Evolutionary conservation across 495 filamentous ascomycete species (phyloP).

Genomic region (Aspergillus heteromorphus): DNA sequence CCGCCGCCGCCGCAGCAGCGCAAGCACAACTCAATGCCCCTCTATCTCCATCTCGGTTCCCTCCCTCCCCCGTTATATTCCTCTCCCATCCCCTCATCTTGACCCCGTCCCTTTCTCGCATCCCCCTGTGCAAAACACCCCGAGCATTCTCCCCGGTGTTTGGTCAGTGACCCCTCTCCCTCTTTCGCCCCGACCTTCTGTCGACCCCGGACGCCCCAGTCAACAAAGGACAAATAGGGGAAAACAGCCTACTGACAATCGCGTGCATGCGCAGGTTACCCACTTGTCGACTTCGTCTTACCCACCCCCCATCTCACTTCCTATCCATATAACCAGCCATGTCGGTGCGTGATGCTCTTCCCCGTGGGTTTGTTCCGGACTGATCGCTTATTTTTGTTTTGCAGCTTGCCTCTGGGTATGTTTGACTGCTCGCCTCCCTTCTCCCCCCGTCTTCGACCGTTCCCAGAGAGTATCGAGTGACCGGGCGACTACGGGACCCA

Average conservation of each 20-base stretch:
- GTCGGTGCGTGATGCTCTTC: constrained; percentile 31
- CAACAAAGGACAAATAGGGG: constrained; percentile 8
- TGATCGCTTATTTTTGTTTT: constrained; percentile 13
- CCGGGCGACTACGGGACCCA: constrained; percentile 1
- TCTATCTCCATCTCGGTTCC: constrained; percentile 26
- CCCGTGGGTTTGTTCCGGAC: neutral
- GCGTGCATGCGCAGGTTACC: constrained; percentile 30
- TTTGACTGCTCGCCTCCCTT: constrained; percentile 13
- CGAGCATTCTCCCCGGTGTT: constrained; percentile 1
- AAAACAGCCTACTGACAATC: constrained; percentile 22
- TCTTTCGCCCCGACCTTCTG: neutral
- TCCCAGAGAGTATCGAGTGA: neutral
- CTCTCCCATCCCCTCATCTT: constrained; percentile 4
- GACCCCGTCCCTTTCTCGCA: neutral
- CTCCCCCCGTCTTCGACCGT: constrained; percentile 2
- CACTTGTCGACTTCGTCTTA: constrained; percentile 17
- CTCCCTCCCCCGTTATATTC: constrained; percentile 9
- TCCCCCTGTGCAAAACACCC: neutral
- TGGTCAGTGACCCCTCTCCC: constrained; percentile 7
- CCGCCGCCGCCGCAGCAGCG: constrained; percentile 34
- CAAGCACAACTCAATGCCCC: constrained; percentile 35
- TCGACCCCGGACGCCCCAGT: neutral
- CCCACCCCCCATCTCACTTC: constrained; percentile 15
- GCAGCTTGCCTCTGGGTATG: constrained; percentile 46
- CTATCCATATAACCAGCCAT: constrained; percentile 25